A percentile compares a stretch with the other conserved stretches of the same genome.
Evolutionary conservation across 768 basidiomycete species (phyloP).

Genomic region (Phaffia australis): DNA sequence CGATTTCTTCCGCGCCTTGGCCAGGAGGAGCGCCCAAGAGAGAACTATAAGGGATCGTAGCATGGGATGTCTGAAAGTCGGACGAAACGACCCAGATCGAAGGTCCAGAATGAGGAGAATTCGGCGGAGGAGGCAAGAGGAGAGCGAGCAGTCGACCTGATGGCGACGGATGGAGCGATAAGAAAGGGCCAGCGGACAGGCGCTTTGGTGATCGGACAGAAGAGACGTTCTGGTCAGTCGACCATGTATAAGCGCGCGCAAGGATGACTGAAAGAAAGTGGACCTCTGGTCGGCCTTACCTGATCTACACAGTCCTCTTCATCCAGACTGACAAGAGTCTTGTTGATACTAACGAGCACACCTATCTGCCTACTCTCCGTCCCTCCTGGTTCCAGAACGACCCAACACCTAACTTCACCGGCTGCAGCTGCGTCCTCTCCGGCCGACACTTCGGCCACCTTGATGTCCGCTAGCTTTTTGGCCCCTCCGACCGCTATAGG

Average conservation of each 20-base stretch:
- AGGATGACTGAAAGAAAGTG: not conserved
- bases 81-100: constrained; percentile 84
- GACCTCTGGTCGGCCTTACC: constrained; percentile 32
- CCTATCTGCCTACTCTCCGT: constrained; percentile 83
- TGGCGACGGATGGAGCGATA: constrained; percentile 75
- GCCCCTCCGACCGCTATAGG: constrained; percentile 44
- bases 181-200: constrained; percentile 77
- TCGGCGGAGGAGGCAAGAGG: constrained; percentile 46
- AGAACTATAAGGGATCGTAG: constrained; percentile 40
- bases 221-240: not conserved
- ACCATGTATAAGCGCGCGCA: not conserved
- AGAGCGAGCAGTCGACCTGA: constrained; percentile 87
- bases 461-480: constrained; percentile 44
- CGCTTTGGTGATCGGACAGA: constrained; percentile 41
- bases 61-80: constrained; percentile 51
- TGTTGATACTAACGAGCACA: constrained; percentile 68
- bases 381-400: constrained; percentile 76
- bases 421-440: not conserved
- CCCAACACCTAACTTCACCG: constrained; percentile 48
- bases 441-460: constrained; percentile 58
- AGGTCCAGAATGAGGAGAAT: constrained; percentile 1
- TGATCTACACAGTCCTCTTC: constrained; percentile 78
- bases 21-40: constrained; percentile 28
- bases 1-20: constrained; percentile 28
- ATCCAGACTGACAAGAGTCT: constrained; percentile 74